Conservation (phyloP, 257 asterid genomes). For the Cynanchum wilfordii region DNA sequence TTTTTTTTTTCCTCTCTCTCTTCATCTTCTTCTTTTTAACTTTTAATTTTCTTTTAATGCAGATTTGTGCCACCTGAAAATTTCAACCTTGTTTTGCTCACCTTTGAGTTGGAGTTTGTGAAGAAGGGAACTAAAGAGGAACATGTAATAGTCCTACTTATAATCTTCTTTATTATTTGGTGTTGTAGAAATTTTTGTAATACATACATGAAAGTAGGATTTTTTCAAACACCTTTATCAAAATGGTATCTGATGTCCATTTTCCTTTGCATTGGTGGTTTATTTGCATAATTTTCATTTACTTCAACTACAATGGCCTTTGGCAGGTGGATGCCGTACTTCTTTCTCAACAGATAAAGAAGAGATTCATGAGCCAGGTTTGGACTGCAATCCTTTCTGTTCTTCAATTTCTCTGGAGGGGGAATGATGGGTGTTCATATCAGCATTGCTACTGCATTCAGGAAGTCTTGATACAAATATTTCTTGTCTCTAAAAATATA, state of each 20-base stretch:
- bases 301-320: not conserved
- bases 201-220: not conserved
- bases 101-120: constrained; percentile 94
- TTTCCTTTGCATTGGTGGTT: not conserved
- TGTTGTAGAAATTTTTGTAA: constrained; percentile 7
- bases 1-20: no score
- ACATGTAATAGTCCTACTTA: constrained; percentile 41
- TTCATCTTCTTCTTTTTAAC: not conserved
- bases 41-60: constrained; percentile 7
- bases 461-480: not conserved
- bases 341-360: constrained; percentile 66
- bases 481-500: not conserved
- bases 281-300: not conserved
- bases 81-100: constrained; percentile 73
- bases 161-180: not conserved
- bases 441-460: not conserved
- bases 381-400: constrained; percentile 17
- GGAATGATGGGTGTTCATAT: not conserved
- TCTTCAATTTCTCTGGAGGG: not conserved
- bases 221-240: not conserved
- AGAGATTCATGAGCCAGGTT: constrained; percentile 72
- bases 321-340: constrained; percentile 80
- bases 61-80: constrained; percentile 84
- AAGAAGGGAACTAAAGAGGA: constrained; percentile 87
- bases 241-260: not conserved